Conservation (phyloP, 176 grass and related monocot genomes). For the Ensete ventricosum region DNA sequence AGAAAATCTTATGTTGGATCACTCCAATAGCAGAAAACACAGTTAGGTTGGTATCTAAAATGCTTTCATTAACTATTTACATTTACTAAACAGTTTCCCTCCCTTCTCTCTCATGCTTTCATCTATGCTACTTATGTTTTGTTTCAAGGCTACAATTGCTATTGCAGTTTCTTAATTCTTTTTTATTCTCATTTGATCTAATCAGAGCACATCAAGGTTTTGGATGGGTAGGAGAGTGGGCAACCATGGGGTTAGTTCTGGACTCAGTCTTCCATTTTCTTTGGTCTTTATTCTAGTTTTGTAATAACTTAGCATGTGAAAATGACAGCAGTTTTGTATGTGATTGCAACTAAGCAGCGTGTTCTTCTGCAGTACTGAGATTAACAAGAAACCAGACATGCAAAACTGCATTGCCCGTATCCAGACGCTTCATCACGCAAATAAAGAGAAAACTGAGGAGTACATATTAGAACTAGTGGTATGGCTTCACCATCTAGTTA, state of each 20-base stretch:
- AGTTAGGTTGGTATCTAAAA: slow-evolving; percentile 36
- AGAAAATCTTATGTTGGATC: slow-evolving; percentile 79
- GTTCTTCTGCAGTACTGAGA: slow-evolving; percentile 43
- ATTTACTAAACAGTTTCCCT: slow-evolving; percentile 2
- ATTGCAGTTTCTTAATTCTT: not conserved
- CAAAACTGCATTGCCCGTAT: slow-evolving; percentile 39
- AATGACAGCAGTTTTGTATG: not conserved
- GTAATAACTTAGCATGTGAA: not conserved
- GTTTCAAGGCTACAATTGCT: not conserved
- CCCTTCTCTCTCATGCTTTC: not conserved
- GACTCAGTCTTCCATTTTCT: slow-evolving; percentile 8
- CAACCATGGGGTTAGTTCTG: slow-evolving; percentile 77
- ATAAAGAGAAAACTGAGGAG: slow-evolving; percentile 64
- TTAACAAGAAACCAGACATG: slow-evolving; percentile 49
- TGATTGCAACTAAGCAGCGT: not conserved
- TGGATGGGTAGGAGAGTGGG: slow-evolving; percentile 98
- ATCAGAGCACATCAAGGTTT: slow-evolving; percentile 93
- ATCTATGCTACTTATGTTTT: no score
- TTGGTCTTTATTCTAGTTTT: not conserved
- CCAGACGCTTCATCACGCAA: slow-evolving; percentile 79
- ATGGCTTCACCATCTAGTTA: slow-evolving; percentile 68
- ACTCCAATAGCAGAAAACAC: slow-evolving; percentile 85
- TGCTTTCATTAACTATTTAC: slow-evolving; percentile 15
- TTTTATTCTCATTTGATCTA: slow-evolving; percentile 15
- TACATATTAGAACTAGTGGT: slow-evolving; percentile 74